phyloP scores from a whole-genome alignment of 306 rosid genomes.

The Astragalus membranaceus region DNA sequence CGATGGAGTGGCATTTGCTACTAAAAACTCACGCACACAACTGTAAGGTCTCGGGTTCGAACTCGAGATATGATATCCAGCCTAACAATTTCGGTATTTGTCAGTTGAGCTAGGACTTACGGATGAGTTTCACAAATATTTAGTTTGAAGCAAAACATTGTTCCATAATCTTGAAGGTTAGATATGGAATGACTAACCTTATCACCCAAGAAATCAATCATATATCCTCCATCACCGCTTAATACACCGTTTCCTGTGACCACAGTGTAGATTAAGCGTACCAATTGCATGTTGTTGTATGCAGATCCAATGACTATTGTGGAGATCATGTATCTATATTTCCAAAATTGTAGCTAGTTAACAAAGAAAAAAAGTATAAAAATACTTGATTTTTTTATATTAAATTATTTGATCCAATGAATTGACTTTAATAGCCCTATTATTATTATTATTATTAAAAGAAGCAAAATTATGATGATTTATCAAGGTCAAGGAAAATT shows the following conservation, averaged over 20 bases:
- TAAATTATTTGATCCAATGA: not conserved
- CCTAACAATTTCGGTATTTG: too few relatives aligned
- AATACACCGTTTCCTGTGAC: slow-evolving; percentile 23
- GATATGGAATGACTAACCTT: slow-evolving; percentile 35
- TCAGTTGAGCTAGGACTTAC: too few relatives aligned
- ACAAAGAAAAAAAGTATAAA: not conserved
- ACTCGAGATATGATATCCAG: too few relatives aligned
- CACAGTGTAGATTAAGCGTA: slow-evolving; percentile 25
- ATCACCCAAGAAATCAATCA: slow-evolving; percentile 59
- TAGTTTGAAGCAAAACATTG: not conserved
- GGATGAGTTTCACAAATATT: not conserved
- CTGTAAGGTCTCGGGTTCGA: too few relatives aligned
- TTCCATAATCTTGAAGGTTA: not conserved
- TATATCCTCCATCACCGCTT: slow-evolving; percentile 15
- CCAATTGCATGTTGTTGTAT: slow-evolving; percentile 42
- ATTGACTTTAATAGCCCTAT: too few relatives aligned
- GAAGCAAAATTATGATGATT: too few relatives aligned
- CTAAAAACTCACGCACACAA: too few relatives aligned
- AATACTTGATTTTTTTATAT: not conserved
- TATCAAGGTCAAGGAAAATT: too few relatives aligned
- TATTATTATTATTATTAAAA: too few relatives aligned
- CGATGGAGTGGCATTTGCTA: too few relatives aligned
- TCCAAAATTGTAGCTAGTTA: not conserved
- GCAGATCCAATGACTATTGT: slow-evolving; percentile 42
- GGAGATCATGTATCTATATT: slow-evolving; percentile 48